phyloP scores from a whole-genome alignment of 1,139 yeast genomes.

The Pichiaceae sp. region DNA sequence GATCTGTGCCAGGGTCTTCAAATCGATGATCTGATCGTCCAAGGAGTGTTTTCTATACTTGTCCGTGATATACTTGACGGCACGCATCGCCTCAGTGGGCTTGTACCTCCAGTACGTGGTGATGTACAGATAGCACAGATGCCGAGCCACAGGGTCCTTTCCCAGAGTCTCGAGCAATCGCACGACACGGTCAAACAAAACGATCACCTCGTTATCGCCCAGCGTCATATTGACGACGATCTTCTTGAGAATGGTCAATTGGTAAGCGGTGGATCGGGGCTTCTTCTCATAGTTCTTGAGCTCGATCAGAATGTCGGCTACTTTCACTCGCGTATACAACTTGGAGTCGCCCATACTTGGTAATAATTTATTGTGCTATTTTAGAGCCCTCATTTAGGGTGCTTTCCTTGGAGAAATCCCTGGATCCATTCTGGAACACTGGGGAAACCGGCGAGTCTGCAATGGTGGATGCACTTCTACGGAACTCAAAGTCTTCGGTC shows the following conservation, averaged over 20 bases:
- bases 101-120: slow-evolving; percentile 51
- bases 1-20: slow-evolving; percentile 54
- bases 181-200: slow-evolving; percentile 60
- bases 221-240: slow-evolving; percentile 77
- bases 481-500: slow-evolving; percentile 19
- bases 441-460: too few relatives aligned
- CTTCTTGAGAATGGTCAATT: slow-evolving; percentile 62
- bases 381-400: not conserved
- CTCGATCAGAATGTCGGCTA: slow-evolving; percentile 19
- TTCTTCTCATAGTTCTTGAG: slow-evolving; percentile 18
- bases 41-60: slow-evolving; percentile 43
- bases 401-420: too few relatives aligned
- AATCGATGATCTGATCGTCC: slow-evolving; percentile 34
- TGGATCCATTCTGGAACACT: too few relatives aligned
- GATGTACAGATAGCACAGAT: slow-evolving; percentile 57
- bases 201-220: slow-evolving; percentile 70
- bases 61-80: slow-evolving; percentile 46
- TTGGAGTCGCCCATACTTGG: slow-evolving; percentile 19
- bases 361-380: not conserved
- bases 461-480: too few relatives aligned
- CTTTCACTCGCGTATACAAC: slow-evolving; percentile 16
- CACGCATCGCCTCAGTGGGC: slow-evolving; percentile 46
- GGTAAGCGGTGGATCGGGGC: slow-evolving; percentile 23
- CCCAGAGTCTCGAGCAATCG: slow-evolving; percentile 36
- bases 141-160: slow-evolving; percentile 66